phyloP scores from a whole-genome alignment of 345 rosid genomes.

The Citrus glauca region DNA sequence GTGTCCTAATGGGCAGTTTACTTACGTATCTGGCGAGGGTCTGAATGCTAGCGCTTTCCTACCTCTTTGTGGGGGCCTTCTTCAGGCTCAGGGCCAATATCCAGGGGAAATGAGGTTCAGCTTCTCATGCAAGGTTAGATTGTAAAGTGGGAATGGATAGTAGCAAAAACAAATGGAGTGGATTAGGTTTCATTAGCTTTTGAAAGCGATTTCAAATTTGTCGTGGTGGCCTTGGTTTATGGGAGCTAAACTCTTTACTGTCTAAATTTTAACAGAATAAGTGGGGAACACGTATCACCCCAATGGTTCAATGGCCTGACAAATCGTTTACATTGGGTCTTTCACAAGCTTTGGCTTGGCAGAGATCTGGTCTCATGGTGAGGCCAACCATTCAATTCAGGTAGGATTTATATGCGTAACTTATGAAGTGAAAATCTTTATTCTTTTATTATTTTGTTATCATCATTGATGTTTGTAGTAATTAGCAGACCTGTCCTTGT shows the following conservation, averaged over 20 bases:
- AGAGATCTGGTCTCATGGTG: slow-evolving; percentile 87
- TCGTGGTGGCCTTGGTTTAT: neutral
- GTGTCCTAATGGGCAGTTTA: slow-evolving; percentile 89
- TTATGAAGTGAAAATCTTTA: neutral
- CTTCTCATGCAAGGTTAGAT: slow-evolving; percentile 75
- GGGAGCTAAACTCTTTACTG: slow-evolving; percentile 7
- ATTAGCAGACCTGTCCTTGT: neutral
- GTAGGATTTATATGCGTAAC: slow-evolving; percentile 26
- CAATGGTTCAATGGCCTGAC: slow-evolving; percentile 90
- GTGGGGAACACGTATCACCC: slow-evolving; percentile 85
- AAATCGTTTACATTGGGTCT: slow-evolving; percentile 70
- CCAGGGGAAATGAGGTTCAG: slow-evolving; percentile 98
- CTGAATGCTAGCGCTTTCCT: slow-evolving; percentile 83
- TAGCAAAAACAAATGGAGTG: neutral
- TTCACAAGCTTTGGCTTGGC: slow-evolving; percentile 87
- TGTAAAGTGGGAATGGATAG: neutral
- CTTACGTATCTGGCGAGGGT: slow-evolving; percentile 92
- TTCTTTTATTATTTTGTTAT: neutral
- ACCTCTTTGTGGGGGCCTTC: slow-evolving; percentile 84
- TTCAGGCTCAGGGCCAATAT: slow-evolving; percentile 96
- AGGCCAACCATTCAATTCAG: slow-evolving; percentile 79
- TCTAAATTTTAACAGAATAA: slow-evolving; percentile 52
- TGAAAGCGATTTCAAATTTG: neutral
- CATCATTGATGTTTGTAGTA: neutral
- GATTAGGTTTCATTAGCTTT: neutral